phyloP scores from a whole-genome alignment of 2,329 filamentous ascomycete species.

The Cercospora nicotianae region DNA sequence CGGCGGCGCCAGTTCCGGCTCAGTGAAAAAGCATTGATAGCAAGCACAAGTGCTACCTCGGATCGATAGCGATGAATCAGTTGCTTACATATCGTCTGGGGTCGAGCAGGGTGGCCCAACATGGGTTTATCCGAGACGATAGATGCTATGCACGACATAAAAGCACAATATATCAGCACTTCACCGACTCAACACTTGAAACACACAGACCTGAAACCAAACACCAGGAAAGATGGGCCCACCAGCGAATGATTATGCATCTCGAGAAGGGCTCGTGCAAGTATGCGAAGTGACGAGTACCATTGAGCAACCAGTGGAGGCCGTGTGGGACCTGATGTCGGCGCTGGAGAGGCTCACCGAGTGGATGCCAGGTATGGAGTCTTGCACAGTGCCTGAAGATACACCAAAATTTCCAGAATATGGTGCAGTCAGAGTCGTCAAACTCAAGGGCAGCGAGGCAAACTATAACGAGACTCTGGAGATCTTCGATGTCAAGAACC shows the following conservation, averaged over 20 bases:
- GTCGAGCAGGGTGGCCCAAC: neutral
- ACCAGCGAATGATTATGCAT: too few species aligned
- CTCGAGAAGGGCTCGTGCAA: neutral
- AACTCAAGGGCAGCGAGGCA: neutral
- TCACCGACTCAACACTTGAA: neutral
- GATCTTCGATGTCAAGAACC: neutral
- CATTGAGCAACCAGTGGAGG: neutral
- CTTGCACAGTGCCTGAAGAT: neutral
- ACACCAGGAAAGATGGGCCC: too few species aligned
- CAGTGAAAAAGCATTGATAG: neutral
- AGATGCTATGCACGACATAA: neutral
- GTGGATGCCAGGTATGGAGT: neutral
- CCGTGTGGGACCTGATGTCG: neutral
- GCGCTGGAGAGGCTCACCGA: neutral
- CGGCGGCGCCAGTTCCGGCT: neutral
- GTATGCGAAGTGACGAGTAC: neutral
- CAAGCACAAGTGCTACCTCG: neutral
- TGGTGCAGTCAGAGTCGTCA: neutral
- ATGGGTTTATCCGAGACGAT: neutral
- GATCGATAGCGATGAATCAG: neutral
- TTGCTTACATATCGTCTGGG: neutral
- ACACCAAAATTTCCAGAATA: neutral
- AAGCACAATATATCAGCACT: neutral
- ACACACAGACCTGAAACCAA: too few species aligned
- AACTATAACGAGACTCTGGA: neutral